A percentile compares a stretch with the other conserved stretches of the same genome.
Evolutionary conservation across 331 rosid species (phyloP).

Genomic region (Saraca asoca): DNA sequence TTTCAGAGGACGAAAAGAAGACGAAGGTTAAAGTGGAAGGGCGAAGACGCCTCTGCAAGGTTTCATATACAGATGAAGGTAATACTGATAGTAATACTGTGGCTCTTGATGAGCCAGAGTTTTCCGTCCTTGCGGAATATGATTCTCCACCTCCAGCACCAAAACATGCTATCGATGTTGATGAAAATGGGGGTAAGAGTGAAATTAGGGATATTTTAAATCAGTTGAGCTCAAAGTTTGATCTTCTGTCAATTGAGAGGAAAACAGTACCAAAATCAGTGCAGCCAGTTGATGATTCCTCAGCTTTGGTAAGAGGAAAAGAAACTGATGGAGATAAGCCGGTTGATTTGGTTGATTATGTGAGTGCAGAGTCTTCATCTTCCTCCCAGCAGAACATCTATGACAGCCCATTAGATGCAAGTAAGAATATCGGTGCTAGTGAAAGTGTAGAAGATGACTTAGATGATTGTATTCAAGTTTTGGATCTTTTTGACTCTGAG

Average conservation of each 20-base stretch:
- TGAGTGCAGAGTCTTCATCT: slow-evolving; percentile 62
- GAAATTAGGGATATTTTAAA: slow-evolving; percentile 79
- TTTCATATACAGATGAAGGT: slow-evolving; percentile 41
- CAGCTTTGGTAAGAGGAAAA: slow-evolving; percentile 25
- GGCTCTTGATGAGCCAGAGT: slow-evolving; percentile 38
- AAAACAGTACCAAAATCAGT: slow-evolving; percentile 37
- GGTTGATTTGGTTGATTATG: slow-evolving; percentile 33
- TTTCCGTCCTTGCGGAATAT: slow-evolving; percentile 47
- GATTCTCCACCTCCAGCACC: slow-evolving; percentile 50
- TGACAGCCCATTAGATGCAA: slow-evolving; percentile 39
- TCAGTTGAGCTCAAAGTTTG: slow-evolving; percentile 75
- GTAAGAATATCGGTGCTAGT: slow-evolving; percentile 40
- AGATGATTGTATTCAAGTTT: slow-evolving; percentile 42
- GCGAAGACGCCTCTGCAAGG: slow-evolving; percentile 80
- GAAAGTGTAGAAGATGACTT: slow-evolving; percentile 38
- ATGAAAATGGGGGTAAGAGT: slow-evolving; percentile 45
- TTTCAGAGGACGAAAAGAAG: slow-evolving; percentile 48
- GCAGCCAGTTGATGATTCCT: slow-evolving; percentile 27
- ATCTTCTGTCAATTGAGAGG: slow-evolving; percentile 65
- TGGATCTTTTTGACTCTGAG: slow-evolving; percentile 49
- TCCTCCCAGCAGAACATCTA: slow-evolving; percentile 39
- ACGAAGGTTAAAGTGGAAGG: slow-evolving; percentile 69
- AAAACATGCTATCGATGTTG: slow-evolving; percentile 20
- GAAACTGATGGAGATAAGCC: slow-evolving; percentile 37
- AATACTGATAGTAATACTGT: slow-evolving; percentile 8